Evolutionary conservation across 75 land plant species (phyloP), one percentile per base, ranked within the genome.

Genomic region (Isoetes taiwanensis): DNA sequence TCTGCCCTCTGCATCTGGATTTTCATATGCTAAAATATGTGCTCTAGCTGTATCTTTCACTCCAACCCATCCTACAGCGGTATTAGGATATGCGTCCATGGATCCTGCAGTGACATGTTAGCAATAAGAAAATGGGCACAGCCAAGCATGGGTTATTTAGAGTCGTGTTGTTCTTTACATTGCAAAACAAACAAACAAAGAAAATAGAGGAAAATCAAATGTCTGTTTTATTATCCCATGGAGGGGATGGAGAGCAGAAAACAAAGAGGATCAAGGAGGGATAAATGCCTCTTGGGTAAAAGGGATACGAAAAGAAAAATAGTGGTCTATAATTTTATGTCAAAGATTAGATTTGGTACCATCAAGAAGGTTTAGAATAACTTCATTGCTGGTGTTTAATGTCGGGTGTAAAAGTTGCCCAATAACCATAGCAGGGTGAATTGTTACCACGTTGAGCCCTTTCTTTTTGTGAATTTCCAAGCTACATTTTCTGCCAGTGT

Each of bases 341-440:
- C n/a, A n/a, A n/a, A n/a, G n/a, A 27, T 4, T 23, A 34, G 3
- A 11, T 2, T 19, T 37, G 43, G 57, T 72, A 90, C 95, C 95
- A 59, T 71, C 72, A 27, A 91, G 69, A 37, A 78, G 48, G 43
- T 68, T 62, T 40, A 87, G 39, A 54, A 91, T 52, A 19, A 73
- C 78, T n/a, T 69, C 83, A 46, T 75, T 70, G 70, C 98, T 91
- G 43, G 90, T 79, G 41, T 87, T 87, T 38, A 87, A 66, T 9
- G 78, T 75, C 61, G 88, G 81, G 61, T 86, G 97, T 38, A 91
- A 52, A 26, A 91, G 75, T 19, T 82, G 86, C 31, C 96, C 98
- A 65, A 91, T 68, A 25, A 87, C 95, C 89, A 87, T 81, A 11
- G 80, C 75, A 23, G 88, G 94, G 58, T 90, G 82, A n/a, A 90